A percentile compares a stretch with the other conserved stretches of the same genome.
Evolutionary conservation across 2,329 filamentous ascomycete species (phyloP).

Genomic region (Verticillium tricorpus): DNA sequence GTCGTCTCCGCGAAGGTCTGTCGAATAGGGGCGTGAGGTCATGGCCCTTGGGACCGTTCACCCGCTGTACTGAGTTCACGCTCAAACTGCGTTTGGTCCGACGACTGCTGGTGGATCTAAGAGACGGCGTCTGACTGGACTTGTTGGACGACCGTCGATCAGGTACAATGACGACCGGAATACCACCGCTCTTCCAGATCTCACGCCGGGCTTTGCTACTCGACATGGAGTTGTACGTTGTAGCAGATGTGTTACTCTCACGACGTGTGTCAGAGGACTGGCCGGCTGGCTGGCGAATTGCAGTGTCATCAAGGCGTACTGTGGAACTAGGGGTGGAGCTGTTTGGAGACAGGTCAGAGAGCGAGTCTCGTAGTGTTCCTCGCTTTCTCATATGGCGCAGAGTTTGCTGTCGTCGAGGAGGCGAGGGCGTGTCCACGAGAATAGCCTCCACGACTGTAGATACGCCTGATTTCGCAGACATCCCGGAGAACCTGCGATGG

Average conservation of each 20-base stretch:
- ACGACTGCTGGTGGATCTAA: constrained; percentile 58
- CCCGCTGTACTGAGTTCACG: constrained; percentile 40
- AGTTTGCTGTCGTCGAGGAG: constrained; percentile 44
- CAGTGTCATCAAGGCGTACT: constrained; percentile 23
- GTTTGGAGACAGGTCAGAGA: constrained; percentile 33
- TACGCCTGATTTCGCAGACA: constrained; percentile 49
- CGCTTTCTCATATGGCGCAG: constrained; percentile 59
- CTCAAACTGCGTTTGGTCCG: constrained; percentile 51
- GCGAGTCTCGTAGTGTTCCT: constrained; percentile 42
- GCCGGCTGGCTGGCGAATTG: constrained; percentile 21
- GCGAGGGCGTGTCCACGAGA: constrained; percentile 44
- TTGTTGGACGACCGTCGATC: constrained; percentile 53
- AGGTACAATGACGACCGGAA: constrained; percentile 60
- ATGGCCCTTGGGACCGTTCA: constrained; percentile 35
- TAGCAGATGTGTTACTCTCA: constrained; percentile 45
- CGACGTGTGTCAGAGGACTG: constrained; percentile 26
- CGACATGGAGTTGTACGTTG: constrained; percentile 43
- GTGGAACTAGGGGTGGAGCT: constrained; percentile 37
- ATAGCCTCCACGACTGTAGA: constrained; percentile 57
- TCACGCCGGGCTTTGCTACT: constrained; percentile 54
- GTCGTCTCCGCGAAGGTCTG: constrained; percentile 32
- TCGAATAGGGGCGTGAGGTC: constrained; percentile 40
- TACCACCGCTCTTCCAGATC: constrained; percentile 53
- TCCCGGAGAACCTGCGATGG: constrained; percentile 44
- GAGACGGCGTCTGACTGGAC: constrained; percentile 46